These are phyloP conservation scores for Olyra latifolia DNA, from an alignment of 176 grass and related monocot species.

Conservation along the genomic window DNA sequence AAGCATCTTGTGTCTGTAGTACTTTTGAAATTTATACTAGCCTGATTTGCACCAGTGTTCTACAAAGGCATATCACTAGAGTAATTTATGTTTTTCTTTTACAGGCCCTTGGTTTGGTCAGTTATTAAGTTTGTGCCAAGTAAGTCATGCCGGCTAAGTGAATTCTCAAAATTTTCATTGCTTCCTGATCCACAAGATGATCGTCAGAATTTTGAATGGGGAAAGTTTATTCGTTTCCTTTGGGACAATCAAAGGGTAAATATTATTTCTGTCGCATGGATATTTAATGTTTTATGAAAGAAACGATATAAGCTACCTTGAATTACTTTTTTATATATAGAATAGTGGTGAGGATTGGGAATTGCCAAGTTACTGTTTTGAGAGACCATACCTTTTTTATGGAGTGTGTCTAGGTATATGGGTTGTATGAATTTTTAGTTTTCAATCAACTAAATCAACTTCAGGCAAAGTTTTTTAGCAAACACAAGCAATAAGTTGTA, in stretches of 20 bases:
- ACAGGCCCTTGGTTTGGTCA: conserved; percentile 51
- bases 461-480: background rate
- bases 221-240: conserved; percentile 54
- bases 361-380: background rate
- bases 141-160: conserved; percentile 13
- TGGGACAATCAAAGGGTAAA: conserved; percentile 46
- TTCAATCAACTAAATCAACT: conserved; percentile 5
- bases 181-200: conserved; percentile 57
- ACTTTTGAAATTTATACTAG: background rate
- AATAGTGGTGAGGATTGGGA: background rate
- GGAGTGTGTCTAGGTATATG: background rate
- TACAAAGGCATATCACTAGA: background rate
- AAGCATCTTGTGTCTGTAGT: background rate
- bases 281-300: conserved; percentile 13
- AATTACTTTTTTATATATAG: background rate
- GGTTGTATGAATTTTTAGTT: conserved; percentile 23
- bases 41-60: background rate
- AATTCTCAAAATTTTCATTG: conserved; percentile 49
- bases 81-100: conserved; percentile 25
- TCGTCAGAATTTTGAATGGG: conserved; percentile 59
- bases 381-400: background rate
- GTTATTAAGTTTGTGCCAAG: conserved; percentile 45
- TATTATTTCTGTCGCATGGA: background rate
- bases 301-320: background rate
- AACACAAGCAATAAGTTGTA: conserved; percentile 8